Evolutionary conservation across 176 grass and related monocot genomes (phyloP).

Genomic region (Aechmea fasciata): DNA sequence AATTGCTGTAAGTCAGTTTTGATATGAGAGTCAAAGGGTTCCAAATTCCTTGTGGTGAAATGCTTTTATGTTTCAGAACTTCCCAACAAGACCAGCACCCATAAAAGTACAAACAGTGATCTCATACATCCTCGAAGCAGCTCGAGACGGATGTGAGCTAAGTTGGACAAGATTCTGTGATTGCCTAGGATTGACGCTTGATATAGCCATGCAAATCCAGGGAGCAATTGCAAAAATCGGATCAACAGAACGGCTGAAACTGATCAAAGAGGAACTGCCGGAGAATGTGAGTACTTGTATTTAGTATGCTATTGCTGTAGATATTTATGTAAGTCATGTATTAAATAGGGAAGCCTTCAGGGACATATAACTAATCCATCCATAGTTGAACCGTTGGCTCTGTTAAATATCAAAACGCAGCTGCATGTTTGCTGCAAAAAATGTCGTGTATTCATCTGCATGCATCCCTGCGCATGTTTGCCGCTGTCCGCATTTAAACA

Average conservation of each 20-base stretch:
- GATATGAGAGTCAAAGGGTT: background rate
- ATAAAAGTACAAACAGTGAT: slow-evolving; percentile 86
- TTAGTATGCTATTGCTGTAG: too few relatives aligned
- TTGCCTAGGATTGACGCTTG: slow-evolving; percentile 51
- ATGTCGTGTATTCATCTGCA: too few relatives aligned
- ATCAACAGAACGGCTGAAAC: slow-evolving; percentile 55
- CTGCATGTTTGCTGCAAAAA: too few relatives aligned
- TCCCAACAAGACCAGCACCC: slow-evolving; percentile 41
- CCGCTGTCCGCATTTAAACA: too few relatives aligned
- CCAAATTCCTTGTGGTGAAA: slow-evolving; percentile 7
- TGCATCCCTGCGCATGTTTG: too few relatives aligned
- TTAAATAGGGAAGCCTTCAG: too few relatives aligned
- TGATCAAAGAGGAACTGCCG: slow-evolving; percentile 76
- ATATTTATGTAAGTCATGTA: too few relatives aligned
- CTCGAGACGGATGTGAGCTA: slow-evolving; percentile 58
- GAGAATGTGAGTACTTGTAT: slow-evolving; percentile 45
- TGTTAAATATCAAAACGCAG: too few relatives aligned
- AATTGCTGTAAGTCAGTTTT: slow-evolving; percentile 59
- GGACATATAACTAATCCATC: background rate
- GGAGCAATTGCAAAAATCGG: slow-evolving; percentile 63
- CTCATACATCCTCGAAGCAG: slow-evolving; percentile 76
- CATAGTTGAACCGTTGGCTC: background rate
- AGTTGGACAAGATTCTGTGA: slow-evolving; percentile 73
- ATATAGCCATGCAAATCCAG: slow-evolving; percentile 54
- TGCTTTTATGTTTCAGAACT: slow-evolving; percentile 39